Base-by-base conservation (phyloP, 1,139 yeast species). In the Diutina pseudorugosa region DNA sequence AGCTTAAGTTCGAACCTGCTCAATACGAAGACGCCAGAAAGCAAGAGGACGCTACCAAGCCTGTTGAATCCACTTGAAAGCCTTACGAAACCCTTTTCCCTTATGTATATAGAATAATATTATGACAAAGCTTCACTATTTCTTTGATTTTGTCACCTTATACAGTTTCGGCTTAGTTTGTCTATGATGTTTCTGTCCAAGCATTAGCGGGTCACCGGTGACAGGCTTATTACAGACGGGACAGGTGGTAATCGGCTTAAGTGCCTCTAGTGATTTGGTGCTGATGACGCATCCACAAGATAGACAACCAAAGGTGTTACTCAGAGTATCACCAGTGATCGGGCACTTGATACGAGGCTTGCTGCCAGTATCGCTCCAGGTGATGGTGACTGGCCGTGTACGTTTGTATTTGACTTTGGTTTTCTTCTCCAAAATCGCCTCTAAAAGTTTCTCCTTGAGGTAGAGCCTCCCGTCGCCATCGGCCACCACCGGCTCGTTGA, bases 1-100 rank as follows among this genome's bases (percentile, higher is more conserved):
- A 74, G 63, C 69, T 72, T 60, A 67, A 64, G 49, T 74, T 72
- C 60, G 65, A 67, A 54, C 64, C 68, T 58, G 62, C 61, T 50
- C 67, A 68, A 53, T 65, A 63, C 57, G 71, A 68, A 47, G 67
- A 68, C 51, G 57, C 59, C 20, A 58, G 59, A 52, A 54, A 53
- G 19, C 47, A 51, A 57, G 67, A 51, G 48, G 42, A 40, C 2
- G 42, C 42, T 19, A n/a, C 42, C 20, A 40, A 40, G 19, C n/a
- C 36, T 30, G 14, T 14, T 14, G 36, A 30, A 30, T 30, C 36
- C 11, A 30, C 36, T 30, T 30, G 36, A 30, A n/a, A 30, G 36
- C 36, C 16, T 30, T 30, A 30, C 36, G 36, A 30, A 11, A 9
- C 36, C 36, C n/a, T 14, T 11, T 30, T 14, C 12, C 12, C 36